These are phyloP conservation scores for Colletotrichum cordylinicola DNA, from an alignment of 2,329 filamentous ascomycete species.

Conservation along the genomic window DNA sequence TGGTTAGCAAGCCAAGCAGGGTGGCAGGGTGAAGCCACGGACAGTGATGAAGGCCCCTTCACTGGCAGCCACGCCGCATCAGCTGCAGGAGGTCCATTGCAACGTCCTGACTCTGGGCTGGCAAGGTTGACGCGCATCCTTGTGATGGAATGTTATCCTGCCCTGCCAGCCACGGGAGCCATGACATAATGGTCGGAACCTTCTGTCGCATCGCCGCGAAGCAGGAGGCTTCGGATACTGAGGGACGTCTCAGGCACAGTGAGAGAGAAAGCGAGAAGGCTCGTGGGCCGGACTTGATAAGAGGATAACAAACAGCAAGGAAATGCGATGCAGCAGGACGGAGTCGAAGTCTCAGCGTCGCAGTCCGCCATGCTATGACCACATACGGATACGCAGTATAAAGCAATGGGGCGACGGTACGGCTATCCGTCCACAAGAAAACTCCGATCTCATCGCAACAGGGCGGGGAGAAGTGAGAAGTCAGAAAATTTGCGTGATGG, in stretches of 20 bases:
- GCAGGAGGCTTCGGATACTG: not conserved
- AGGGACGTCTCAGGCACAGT: not conserved
- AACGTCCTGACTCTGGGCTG: constrained; percentile 6
- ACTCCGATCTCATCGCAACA: not conserved
- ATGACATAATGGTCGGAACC: constrained; percentile 17
- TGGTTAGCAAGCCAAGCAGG: not conserved
- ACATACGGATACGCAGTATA: not conserved
- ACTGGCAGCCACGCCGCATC: not conserved
- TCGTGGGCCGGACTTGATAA: not conserved
- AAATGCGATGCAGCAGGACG: not conserved
- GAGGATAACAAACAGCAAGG: not conserved
- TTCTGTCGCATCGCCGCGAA: not conserved
- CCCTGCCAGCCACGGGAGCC: not conserved
- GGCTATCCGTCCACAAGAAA: not conserved
- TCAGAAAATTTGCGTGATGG: not conserved
- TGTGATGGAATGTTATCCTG: not conserved
- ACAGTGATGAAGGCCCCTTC: not conserved
- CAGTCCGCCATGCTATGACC: not conserved
- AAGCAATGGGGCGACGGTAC: not conserved
- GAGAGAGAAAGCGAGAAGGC: not conserved
- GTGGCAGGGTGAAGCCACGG: not conserved
- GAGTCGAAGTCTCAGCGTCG: not conserved
- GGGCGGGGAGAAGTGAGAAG: not conserved
- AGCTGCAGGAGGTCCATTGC: not conserved
- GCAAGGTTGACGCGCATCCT: not conserved